phyloP scores from a whole-genome alignment of 805 yeast species.

The Gaillardinia entomophila region DNA sequence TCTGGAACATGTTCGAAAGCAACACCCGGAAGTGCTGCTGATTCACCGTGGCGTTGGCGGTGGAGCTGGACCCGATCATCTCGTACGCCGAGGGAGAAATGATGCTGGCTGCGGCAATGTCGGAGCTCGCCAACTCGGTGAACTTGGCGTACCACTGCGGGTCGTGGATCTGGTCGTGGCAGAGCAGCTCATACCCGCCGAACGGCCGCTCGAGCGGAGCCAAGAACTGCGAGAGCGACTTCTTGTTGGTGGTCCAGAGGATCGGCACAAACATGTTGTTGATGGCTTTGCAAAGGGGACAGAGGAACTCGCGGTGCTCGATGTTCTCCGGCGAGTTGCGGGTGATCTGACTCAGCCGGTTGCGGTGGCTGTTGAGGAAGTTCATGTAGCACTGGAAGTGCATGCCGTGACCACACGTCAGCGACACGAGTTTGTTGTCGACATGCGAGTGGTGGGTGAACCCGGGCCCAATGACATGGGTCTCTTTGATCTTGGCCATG shows the following conservation, averaged over 20 bases:
- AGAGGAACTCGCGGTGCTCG: slow-evolving; percentile 67
- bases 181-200: slow-evolving; percentile 10
- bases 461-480: slow-evolving; percentile 63
- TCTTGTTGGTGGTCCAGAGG: slow-evolving; percentile 48
- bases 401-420: slow-evolving; percentile 93
- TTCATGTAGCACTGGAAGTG: slow-evolving; percentile 73
- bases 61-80: slow-evolving; percentile 17
- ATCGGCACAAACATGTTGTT: slow-evolving; percentile 82
- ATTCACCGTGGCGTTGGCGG: slow-evolving; percentile 4
- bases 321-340: slow-evolving; percentile 74
- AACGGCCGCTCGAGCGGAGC: slow-evolving; percentile 1
- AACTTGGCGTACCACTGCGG: slow-evolving; percentile 22
- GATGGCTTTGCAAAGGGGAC: slow-evolving; percentile 88
- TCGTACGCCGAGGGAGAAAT: slow-evolving; percentile 22
- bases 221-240: slow-evolving; percentile 19
- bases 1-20: slow-evolving; percentile 30
- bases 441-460: slow-evolving; percentile 41
- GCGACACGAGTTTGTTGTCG: slow-evolving; percentile 45
- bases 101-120: slow-evolving; percentile 16
- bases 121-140: slow-evolving; percentile 11
- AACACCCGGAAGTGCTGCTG: slow-evolving; percentile 23
- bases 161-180: slow-evolving; percentile 8
- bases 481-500: slow-evolving; percentile 29
- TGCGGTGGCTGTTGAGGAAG: slow-evolving; percentile 50
- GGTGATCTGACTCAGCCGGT: slow-evolving; percentile 66